Conservation (phyloP, 805 yeast genomes). For the Lachancea lanzarotensis region DNA sequence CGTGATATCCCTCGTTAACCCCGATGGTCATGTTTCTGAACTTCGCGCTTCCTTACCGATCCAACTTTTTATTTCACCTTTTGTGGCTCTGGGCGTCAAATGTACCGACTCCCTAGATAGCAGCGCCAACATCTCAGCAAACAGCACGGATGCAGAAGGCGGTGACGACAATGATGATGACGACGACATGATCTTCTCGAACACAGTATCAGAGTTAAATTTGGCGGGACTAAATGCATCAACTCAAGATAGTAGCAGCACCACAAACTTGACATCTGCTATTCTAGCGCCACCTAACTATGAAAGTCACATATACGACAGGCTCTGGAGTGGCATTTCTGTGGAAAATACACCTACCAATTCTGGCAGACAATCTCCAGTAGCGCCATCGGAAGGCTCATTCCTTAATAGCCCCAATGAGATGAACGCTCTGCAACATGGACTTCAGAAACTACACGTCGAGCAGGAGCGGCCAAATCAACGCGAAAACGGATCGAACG, state of each 20-base stretch:
- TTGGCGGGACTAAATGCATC: slow-evolving; percentile 14
- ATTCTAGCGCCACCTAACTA: slow-evolving; percentile 81
- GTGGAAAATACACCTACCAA: slow-evolving; percentile 29
- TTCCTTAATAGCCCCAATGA: slow-evolving; percentile 22
- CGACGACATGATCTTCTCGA: slow-evolving; percentile 36
- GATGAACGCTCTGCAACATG: slow-evolving; percentile 29
- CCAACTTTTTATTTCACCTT: slow-evolving; percentile 69
- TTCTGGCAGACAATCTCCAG: slow-evolving; percentile 31
- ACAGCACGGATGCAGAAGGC: slow-evolving; percentile 16
- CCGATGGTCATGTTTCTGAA: slow-evolving; percentile 91
- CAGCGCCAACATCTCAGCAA: slow-evolving; percentile 11
- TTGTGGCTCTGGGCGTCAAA: slow-evolving; percentile 52
- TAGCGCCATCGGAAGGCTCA: slow-evolving; percentile 18
- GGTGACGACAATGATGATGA: slow-evolving; percentile 36
- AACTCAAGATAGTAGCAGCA: background rate
- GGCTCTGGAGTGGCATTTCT: slow-evolving; percentile 60
- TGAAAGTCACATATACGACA: slow-evolving; percentile 73
- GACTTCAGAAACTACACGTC: slow-evolving; percentile 15
- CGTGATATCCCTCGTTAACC: slow-evolving; percentile 68
- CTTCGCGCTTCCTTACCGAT: slow-evolving; percentile 86
- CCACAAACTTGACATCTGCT: slow-evolving; percentile 16
- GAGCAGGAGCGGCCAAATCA: slow-evolving; percentile 12
- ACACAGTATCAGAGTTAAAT: slow-evolving; percentile 30
- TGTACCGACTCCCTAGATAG: slow-evolving; percentile 11
- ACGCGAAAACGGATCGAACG: slow-evolving; percentile 1